Base-by-base conservation (phyloP, 2,329 filamentous ascomycete genomes). In the Microthyrium microscopicum region DNA sequence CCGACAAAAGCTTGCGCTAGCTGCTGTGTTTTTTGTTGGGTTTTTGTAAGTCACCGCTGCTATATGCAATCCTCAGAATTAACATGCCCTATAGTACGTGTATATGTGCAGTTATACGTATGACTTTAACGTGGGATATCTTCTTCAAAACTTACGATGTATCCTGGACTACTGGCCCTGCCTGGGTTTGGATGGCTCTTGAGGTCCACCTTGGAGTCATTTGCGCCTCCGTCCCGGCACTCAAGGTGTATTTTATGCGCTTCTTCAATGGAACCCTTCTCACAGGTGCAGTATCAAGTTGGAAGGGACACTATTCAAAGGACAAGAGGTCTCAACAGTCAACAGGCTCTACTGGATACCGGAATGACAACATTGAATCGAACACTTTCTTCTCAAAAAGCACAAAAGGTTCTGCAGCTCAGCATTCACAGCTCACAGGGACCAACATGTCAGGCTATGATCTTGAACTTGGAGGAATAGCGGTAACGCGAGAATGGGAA, bases 11-110 rank as follows among this genome's bases (percentile, higher is more conserved):
- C 36, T 60, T 18, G 57, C 52, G 1, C 43, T 61, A 4, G 56
- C 60, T 27, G 55, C 58, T 27, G 52, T 64, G 42, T 52, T 58
- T 48, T 57, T 46, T 4, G 37, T 60, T 5, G 57, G 61, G 1
- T 47, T 62, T 4, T 46, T 64, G 51, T 58, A 39, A 35, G 47
- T 48, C 16, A 35, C 18, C 36, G 38, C 4, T 31, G 12, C 5
- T 34, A 34, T 4, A 29, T 13, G 18, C 27, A 16, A 3, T 8
- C 12, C 25, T 20, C 5, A n/a, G 27, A 7, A n/a, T 19, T 16
- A 20, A 21, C 16, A 17, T 8, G 9, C 16, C 12, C 11, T 25
- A 32, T 31, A 52, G 50, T 18, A 49, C 47, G 1, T 54, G 49
- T 27, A 41, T 51, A 3, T 50, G 47, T 20, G 49, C 54, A 27